phyloP scores from a whole-genome alignment of 148 eudicot species.

The Vaccinium macrocarpon region DNA sequence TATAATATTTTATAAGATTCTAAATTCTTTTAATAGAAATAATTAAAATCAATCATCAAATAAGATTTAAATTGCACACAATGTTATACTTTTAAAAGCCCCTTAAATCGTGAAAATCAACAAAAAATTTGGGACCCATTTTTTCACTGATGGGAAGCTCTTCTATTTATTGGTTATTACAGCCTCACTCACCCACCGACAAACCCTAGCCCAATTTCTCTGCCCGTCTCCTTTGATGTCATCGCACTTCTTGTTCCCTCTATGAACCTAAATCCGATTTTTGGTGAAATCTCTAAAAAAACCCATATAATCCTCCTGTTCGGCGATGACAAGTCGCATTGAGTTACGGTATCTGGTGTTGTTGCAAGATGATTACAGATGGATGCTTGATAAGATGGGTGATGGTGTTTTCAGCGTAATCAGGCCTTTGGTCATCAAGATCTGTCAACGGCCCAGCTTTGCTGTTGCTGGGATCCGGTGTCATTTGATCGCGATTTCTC shows the following conservation, averaged over 20 bases:
- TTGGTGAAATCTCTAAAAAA: too few species aligned
- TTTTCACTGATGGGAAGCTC: too few species aligned
- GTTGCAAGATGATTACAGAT: neutral
- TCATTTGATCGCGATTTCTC: neutral
- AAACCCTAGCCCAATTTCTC: neutral
- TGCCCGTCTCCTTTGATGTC: neutral
- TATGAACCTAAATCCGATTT: neutral
- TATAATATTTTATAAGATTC: too few species aligned
- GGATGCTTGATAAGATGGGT: neutral
- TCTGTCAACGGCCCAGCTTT: neutral
- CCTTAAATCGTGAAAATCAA: too few species aligned
- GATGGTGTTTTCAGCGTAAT: neutral
- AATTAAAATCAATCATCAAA: too few species aligned
- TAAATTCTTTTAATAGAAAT: too few species aligned
- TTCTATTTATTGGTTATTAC: neutral
- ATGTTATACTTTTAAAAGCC: too few species aligned
- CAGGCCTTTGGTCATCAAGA: neutral
- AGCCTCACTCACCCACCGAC: neutral
- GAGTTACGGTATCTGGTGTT: neutral
- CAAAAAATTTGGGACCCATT: too few species aligned
- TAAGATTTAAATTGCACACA: too few species aligned
- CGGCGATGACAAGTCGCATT: neutral
- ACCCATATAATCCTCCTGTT: neutral
- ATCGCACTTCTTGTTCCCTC: neutral
- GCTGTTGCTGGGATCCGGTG: neutral